These are phyloP conservation scores for Yamadazyma insecticola DNA, from an alignment of 805 yeast species.

Conservation along the genomic window DNA sequence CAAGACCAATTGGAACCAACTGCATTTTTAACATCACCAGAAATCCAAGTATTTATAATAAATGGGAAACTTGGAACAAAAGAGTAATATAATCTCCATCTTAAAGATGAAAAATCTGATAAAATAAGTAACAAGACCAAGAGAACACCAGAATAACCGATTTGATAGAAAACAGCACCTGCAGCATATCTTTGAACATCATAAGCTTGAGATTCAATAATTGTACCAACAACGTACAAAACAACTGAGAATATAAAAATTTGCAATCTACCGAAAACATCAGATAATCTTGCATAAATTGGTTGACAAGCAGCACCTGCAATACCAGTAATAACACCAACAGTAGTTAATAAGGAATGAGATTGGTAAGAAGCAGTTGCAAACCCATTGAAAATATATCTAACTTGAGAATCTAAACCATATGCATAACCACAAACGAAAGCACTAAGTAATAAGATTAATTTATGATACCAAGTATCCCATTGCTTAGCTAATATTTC, in stretches of 20 bases:
- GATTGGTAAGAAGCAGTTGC: constrained; percentile 51
- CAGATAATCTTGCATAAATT: constrained; percentile 57
- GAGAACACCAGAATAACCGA: constrained; percentile 61
- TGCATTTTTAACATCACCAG: constrained; percentile 51
- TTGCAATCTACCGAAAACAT: constrained; percentile 61
- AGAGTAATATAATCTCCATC: constrained; percentile 64
- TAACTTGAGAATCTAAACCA: constrained; percentile 51
- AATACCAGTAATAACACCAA: constrained; percentile 52
- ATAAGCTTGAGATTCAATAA: constrained; percentile 57
- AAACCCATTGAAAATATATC: constrained; percentile 31
- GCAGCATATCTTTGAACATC: constrained; percentile 58
- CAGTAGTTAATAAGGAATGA: constrained; percentile 58
- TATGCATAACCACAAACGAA: constrained; percentile 56
- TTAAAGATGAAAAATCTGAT: constrained; percentile 63
- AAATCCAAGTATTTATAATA: constrained; percentile 73
- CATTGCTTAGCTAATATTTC: constrained; percentile 51
- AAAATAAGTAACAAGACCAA: constrained; percentile 51
- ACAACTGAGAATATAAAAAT: constrained; percentile 45
- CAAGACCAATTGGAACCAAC: constrained; percentile 55
- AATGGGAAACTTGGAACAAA: constrained; percentile 67
- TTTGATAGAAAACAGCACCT: constrained; percentile 48
- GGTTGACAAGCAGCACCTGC: constrained; percentile 65
- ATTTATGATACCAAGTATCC: constrained; percentile 25
- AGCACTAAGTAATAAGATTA: constrained; percentile 42
- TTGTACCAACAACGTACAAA: constrained; percentile 58